These are phyloP conservation scores for Elsinoe arachidis DNA, from an alignment of 2,329 filamentous ascomycete genomes.

Conservation along the genomic window DNA sequence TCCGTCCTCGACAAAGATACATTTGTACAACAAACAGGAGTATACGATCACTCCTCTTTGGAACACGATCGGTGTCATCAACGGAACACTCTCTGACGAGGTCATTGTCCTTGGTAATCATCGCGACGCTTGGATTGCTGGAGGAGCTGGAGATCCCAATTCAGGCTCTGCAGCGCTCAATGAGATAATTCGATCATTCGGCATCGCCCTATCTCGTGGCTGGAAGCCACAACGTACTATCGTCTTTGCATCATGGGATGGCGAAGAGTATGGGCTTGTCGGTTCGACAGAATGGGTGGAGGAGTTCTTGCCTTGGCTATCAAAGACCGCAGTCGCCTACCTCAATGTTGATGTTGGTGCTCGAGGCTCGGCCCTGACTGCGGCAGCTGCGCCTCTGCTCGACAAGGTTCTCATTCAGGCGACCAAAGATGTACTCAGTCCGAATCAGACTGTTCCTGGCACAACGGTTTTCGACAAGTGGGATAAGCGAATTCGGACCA, in stretches of 20 bases:
- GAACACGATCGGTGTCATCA: constrained; percentile 86
- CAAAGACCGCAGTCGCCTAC: constrained; percentile 65
- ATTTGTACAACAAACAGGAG: constrained; percentile 42
- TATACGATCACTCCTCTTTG: constrained; percentile 43
- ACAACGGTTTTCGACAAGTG: constrained; percentile 60
- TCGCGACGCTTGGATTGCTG: constrained; percentile 79
- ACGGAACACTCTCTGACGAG: constrained; percentile 75
- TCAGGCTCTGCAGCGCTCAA: constrained; percentile 72
- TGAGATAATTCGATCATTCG: constrained; percentile 68
- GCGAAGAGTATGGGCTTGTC: constrained; percentile 72
- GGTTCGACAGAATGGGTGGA: constrained; percentile 92
- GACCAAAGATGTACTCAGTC: constrained; percentile 49
- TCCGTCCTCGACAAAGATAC: constrained; percentile 53
- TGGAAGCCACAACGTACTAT: constrained; percentile 86
- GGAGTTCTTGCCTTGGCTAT: constrained; percentile 75
- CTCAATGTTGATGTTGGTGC: constrained; percentile 76
- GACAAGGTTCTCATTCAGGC: constrained; percentile 64
- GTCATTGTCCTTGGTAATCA: constrained; percentile 89
- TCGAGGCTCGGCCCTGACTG: constrained; percentile 53
- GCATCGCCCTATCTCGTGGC: constrained; percentile 59
- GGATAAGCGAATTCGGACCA: constrained; percentile 48
- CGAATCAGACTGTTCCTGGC: constrained; percentile 63
- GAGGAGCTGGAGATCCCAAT: constrained; percentile 77
- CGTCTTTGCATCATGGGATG: constrained; percentile 66
- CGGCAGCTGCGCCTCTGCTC: constrained; percentile 64